Percentiles rank a stretch among this genome's conserved stretches.
These are phyloP conservation scores for Penicillium verrucosum DNA, from an alignment of 2,329 filamentous ascomycete species.

Conservation along the genomic window DNA sequence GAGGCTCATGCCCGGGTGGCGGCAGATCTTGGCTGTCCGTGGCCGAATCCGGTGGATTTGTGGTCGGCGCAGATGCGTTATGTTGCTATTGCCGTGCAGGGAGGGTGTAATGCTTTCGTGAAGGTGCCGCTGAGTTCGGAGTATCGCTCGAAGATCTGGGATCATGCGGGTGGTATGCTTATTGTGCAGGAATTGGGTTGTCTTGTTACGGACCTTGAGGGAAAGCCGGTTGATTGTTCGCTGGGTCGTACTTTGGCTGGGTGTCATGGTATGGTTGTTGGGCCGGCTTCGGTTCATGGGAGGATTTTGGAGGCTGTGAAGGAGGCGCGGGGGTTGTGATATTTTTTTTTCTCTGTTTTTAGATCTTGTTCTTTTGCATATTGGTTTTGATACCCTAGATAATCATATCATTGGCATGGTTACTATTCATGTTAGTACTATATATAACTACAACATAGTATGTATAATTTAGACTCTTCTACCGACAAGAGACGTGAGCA, in stretches of 20 bases:
- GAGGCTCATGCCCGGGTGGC: slow-evolving; percentile 40
- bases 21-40: slow-evolving; percentile 40
- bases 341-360: background rate
- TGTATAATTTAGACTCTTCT: background rate
- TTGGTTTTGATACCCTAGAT: slow-evolving; percentile 11
- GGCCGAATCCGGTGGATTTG: slow-evolving; percentile 49
- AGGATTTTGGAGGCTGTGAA: slow-evolving; percentile 32
- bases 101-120: slow-evolving; percentile 49
- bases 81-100: slow-evolving; percentile 48
- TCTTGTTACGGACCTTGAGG: slow-evolving; percentile 50
- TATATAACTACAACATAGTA: background rate
- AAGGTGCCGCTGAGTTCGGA: slow-evolving; percentile 45
- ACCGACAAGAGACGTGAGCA: background rate
- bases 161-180: slow-evolving; percentile 54
- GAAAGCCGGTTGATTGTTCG: slow-evolving; percentile 49
- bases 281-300: slow-evolving; percentile 37
- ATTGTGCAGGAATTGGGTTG: slow-evolving; percentile 52
- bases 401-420: slow-evolving; percentile 8
- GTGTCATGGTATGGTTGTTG: slow-evolving; percentile 44
- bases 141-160: slow-evolving; percentile 53
- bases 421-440: background rate
- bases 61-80: slow-evolving; percentile 56
- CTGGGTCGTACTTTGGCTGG: slow-evolving; percentile 39
- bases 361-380: background rate
- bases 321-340: slow-evolving; percentile 18